A percentile compares a stretch with the other conserved stretches of the same genome.
phyloP scores from a whole-genome alignment of 1,284 basidiomycete species.

The Ceratobasidium papillatum region DNA sequence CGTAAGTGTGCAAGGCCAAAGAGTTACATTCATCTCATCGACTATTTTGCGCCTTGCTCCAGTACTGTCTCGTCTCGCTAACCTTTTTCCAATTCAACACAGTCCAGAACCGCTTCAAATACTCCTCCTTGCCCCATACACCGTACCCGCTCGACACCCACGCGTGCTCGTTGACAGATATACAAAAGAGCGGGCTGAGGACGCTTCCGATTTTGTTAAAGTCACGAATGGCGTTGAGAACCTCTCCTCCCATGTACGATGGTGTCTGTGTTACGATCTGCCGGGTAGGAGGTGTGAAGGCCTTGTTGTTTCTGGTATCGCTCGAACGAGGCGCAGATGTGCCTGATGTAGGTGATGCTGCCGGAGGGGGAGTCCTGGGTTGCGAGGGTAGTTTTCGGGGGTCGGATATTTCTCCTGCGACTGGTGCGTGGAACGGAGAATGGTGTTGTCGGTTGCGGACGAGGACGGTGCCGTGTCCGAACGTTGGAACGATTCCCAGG shows the following conservation, averaged over 20 bases:
- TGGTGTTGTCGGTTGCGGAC: slow-evolving; percentile 55
- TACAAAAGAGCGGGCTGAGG: slow-evolving; percentile 82
- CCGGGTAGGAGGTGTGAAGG: slow-evolving; percentile 47
- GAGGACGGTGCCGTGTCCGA: slow-evolving; percentile 89
- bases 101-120: slow-evolving; percentile 89
- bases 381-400: background rate
- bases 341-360: slow-evolving; percentile 53
- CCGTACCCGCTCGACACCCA: slow-evolving; percentile 92
- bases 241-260: background rate
- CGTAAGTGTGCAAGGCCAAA: background rate
- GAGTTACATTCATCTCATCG: background rate
- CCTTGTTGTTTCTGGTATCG: slow-evolving; percentile 48
- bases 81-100: slow-evolving; percentile 87
- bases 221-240: slow-evolving; percentile 40
- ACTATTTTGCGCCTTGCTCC: background rate
- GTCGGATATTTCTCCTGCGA: slow-evolving; percentile 32
- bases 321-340: slow-evolving; percentile 44
- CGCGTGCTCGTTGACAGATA: slow-evolving; percentile 89
- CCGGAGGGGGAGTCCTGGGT: background rate
- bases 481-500: slow-evolving; percentile 82
- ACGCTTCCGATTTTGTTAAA: slow-evolving; percentile 58
- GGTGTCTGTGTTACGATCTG: background rate
- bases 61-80: slow-evolving; percentile 26
- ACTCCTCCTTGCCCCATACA: slow-evolving; percentile 92
- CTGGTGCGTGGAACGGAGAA: slow-evolving; percentile 8